Evolutionary conservation across 371 early-diverging fungal species (phyloP), one percentile per base, ranked within the genome.

Genomic region (Chytridiales sp.): DNA sequence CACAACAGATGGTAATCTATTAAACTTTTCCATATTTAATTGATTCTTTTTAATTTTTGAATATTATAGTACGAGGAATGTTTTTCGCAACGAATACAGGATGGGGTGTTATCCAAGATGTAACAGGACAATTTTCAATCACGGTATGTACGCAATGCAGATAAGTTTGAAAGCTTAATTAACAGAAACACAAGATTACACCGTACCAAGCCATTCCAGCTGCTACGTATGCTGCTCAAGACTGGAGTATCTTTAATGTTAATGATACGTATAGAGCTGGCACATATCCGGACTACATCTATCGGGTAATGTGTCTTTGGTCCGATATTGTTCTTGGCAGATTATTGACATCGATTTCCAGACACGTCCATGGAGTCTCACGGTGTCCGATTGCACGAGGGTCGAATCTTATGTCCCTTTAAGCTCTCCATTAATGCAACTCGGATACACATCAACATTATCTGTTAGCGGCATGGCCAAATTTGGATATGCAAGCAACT

Each of bases 341-440:
- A 17, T 3, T 38, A 11, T 35, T 2, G 11, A 41, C 40, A 4
- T 13, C 9, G 17, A 13, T 1, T 13, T 29, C 5, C 40, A 63
- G 63, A 50, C 63, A 17, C 44, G 63, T 13, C 42, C 63, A 9
- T 63, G 63, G 63, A 56, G 40, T 26, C 32, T 63, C 17, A 56
- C 36, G 3, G 2, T 50, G 19, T 34, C 53, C 27, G 55, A 42
- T n/a, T 62, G 62, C 36, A 54, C 47, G 3, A 55, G 54, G 54
- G n/a, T 30, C 26, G n/a, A 19, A 1, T n/a, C n/a, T n/a, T n/a
- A n/a, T n/a, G n/a, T n/a, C n/a, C n/a, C n/a, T n/a, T n/a, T n/a
- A n/a, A n/a, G n/a, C n/a, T n/a, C n/a, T n/a, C n/a, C n/a, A n/a
- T n/a, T n/a, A n/a, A n/a, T n/a, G n/a, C n/a, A n/a, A n/a, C n/a